Evolutionary conservation across 768 basidiomycete genomes (phyloP).

Genomic region (Auriculariales sp.): DNA sequence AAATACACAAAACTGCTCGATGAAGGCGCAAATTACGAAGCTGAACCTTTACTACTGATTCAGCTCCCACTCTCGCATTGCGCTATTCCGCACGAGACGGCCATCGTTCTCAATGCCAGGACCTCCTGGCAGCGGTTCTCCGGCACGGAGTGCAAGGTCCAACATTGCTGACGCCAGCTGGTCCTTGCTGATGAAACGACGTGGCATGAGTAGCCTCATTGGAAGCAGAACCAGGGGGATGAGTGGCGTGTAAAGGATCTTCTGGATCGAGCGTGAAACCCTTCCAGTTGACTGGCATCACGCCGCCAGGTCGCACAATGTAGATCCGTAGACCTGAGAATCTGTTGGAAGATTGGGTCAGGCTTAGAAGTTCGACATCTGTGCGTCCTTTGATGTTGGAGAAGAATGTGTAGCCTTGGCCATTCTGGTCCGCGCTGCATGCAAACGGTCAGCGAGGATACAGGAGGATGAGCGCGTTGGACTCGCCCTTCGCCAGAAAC

Average conservation of each 20-base stretch:
- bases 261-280: no score
- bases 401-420: conserved; percentile 11
- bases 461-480: background rate
- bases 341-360: conserved; percentile 6
- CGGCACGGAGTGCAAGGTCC: conserved; percentile 13
- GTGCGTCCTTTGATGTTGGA: conserved; percentile 14
- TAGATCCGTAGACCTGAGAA: conserved; percentile 9
- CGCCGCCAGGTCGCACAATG: conserved; percentile 13
- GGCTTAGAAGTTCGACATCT: conserved; percentile 10
- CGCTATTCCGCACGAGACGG: conserved; percentile 9
- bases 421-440: conserved; percentile 14
- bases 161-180: conserved; percentile 11
- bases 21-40: no score
- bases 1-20: no score
- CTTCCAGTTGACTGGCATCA: background rate
- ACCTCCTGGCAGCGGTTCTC: conserved; percentile 11
- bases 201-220: background rate
- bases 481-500: conserved; percentile 14
- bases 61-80: conserved; percentile 3
- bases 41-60: no score
- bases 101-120: conserved; percentile 15
- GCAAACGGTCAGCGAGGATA: background rate
- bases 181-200: conserved; percentile 9
- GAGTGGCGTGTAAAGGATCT: no score
- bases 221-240: no score